phyloP scores from a whole-genome alignment of 1,139 yeast species.

The Kodamaea suecica region DNA sequence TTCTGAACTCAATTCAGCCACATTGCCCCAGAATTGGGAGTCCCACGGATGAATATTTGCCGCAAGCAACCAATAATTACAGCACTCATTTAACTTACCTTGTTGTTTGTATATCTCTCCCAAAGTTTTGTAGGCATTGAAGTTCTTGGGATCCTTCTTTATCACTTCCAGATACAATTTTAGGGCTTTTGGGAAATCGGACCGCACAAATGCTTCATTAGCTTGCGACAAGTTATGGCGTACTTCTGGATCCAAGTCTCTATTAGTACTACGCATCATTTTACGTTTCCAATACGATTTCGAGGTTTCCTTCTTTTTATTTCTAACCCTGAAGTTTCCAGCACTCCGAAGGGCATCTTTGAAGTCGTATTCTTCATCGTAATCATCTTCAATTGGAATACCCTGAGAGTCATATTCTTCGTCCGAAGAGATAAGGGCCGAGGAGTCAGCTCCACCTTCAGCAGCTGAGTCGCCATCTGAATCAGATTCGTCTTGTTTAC shows the following conservation, averaged over 20 bases:
- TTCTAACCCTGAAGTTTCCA: slow-evolving; percentile 53
- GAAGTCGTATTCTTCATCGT: slow-evolving; percentile 47
- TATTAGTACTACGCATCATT: slow-evolving; percentile 35
- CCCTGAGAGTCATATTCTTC: slow-evolving; percentile 25
- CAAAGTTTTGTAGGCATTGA: slow-evolving; percentile 78
- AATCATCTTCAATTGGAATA: slow-evolving; percentile 30
- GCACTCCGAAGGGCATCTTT: slow-evolving; percentile 64
- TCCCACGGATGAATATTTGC: slow-evolving; percentile 80
- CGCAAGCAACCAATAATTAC: slow-evolving; percentile 79
- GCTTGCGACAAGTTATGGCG: slow-evolving; percentile 64
- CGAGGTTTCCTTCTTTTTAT: slow-evolving; percentile 32
- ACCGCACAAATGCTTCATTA: slow-evolving; percentile 71
- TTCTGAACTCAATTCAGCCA: slow-evolving; percentile 72
- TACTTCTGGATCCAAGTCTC: slow-evolving; percentile 69
- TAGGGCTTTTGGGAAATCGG: slow-evolving; percentile 65
- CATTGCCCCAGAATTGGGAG: slow-evolving; percentile 77
- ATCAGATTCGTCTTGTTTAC: no score
- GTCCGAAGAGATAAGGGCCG: slow-evolving; percentile 17
- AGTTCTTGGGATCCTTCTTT: slow-evolving; percentile 70
- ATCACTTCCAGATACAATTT: slow-evolving; percentile 70
- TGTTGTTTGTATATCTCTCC: slow-evolving; percentile 79
- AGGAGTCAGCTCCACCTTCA: background rate
- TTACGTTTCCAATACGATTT: slow-evolving; percentile 32
- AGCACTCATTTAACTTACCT: slow-evolving; percentile 67
- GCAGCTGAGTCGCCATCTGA: no score